Evolutionary conservation across 2,329 filamentous ascomycete genomes (phyloP), one percentile per base, ranked within the genome.

Genomic region (Ramichloridium luteum): DNA sequence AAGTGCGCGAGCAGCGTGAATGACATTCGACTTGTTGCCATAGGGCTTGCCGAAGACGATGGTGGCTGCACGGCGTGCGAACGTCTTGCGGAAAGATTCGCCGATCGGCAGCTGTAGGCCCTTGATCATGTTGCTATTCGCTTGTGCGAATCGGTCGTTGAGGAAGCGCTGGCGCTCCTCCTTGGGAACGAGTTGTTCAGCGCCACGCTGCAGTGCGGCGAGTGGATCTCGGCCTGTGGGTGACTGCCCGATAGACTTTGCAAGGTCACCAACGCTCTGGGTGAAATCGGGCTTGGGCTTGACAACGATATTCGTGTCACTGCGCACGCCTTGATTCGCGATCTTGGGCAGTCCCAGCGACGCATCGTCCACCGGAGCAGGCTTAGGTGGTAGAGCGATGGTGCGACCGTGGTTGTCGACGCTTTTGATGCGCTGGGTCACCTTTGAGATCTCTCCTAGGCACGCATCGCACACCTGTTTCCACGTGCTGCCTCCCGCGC

Each of bases 401-500:
- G 8, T 23, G 8, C 20, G 20, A 23, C 20, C 20, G n/a, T 23
- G n/a, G 20, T 23, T n/a, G n/a, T 23, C 20, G 20, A 23, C 20
- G n/a, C 20, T 23, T 8, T 77, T 70, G 29, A 93, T 75, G 27
- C 82, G 75, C 5, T 58, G 58, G 35, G 74, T 72, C 30, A 94
- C 70, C 8, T 64, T 65, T 42, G 73, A 72, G 30, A 94, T 65
- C 12, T 80, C 68, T 9, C 72, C 69, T 12, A 88, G 66, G 47
- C 82, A 86, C 5, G 77, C 61, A 12, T 64, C 61, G 39, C 77
- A 75, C 28, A 93, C 68, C 47, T 93, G 84, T 6, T 75, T 74
- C 82, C 84, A 93, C 43, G 81, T 77, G 1, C 82, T 70, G 0
- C 80, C 83, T 27, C 78, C 80, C 25, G 30, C 73, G 38, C 85